phyloP scores from a whole-genome alignment of 2,329 filamentous ascomycete species.

The Dothideomycetes sp. region DNA sequence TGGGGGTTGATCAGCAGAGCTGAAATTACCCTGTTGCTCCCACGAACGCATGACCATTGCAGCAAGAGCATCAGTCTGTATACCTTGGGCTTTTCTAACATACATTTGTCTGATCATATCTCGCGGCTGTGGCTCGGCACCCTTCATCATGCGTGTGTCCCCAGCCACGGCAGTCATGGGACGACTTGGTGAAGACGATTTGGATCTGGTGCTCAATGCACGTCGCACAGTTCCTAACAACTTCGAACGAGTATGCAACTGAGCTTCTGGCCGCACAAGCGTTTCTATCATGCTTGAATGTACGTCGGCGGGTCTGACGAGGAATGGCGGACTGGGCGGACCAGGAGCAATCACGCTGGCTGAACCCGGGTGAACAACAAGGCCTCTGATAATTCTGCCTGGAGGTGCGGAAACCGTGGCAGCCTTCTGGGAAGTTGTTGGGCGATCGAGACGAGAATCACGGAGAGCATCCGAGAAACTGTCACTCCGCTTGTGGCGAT shows the following conservation, averaged over 20 bases:
- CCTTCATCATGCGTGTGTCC: constrained; percentile 22
- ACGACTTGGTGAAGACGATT: constrained; percentile 14
- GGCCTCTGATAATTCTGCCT: constrained; percentile 79
- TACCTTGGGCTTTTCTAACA: constrained; percentile 2
- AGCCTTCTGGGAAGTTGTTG: constrained; percentile 26
- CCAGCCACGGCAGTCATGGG: constrained; percentile 19
- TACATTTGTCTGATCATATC: constrained; percentile 16
- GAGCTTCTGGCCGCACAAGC: neutral
- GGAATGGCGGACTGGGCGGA: constrained; percentile 39
- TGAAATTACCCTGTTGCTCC: constrained; percentile 2
- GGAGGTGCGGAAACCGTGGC: constrained; percentile 29
- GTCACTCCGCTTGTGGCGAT: constrained; percentile 70
- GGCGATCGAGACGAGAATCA: constrained; percentile 51
- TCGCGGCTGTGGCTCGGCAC: constrained; percentile 14
- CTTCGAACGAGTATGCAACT: constrained; percentile 3
- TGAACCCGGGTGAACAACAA: constrained; percentile 71
- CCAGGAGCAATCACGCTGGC: constrained; percentile 58
- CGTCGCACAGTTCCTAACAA: constrained; percentile 42
- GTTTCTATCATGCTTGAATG: constrained; percentile 2
- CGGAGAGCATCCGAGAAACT: constrained; percentile 79
- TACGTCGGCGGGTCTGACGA: neutral
- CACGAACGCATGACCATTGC: constrained; percentile 13
- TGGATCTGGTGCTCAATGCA: constrained; percentile 53
- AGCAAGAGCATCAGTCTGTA: constrained; percentile 13
- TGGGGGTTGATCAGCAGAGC: neutral